phyloP scores from a whole-genome alignment of 495 filamentous ascomycete species.

The Aspergillus ostianus region DNA sequence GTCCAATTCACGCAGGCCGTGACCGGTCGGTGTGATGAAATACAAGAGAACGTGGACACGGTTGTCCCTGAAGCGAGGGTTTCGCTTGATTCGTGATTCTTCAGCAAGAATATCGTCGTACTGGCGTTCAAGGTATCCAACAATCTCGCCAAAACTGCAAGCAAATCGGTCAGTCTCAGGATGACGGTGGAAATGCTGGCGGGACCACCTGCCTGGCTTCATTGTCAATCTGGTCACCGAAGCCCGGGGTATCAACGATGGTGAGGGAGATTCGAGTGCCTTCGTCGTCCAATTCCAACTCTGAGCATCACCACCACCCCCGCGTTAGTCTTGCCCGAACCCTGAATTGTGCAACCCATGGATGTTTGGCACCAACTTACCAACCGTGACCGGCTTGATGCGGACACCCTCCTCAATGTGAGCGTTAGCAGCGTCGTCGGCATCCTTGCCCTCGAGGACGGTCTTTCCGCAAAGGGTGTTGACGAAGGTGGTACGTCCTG shows the following conservation, averaged over 20 bases:
- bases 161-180: slow-evolving; percentile 25
- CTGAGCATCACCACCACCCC: slow-evolving; percentile 39
- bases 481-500: slow-evolving; percentile 97
- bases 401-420: slow-evolving; percentile 95
- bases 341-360: background rate
- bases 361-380: slow-evolving; percentile 51
- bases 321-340: background rate
- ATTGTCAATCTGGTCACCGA: slow-evolving; percentile 99
- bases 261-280: slow-evolving; percentile 97
- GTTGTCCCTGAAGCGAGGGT: slow-evolving; percentile 98
- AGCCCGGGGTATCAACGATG: slow-evolving; percentile 97
- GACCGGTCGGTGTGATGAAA: slow-evolving; percentile 98
- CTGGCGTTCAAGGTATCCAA: slow-evolving; percentile 95
- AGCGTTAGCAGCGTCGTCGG: slow-evolving; percentile 81
- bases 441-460: slow-evolving; percentile 83
- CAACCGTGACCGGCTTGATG: slow-evolving; percentile 98
- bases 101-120: slow-evolving; percentile 99
- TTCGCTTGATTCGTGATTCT: slow-evolving; percentile 99
- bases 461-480: slow-evolving; percentile 97
- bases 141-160: slow-evolving; percentile 88
- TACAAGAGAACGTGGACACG: slow-evolving; percentile 97
- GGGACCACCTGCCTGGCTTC: slow-evolving; percentile 75
- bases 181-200: slow-evolving; percentile 1
- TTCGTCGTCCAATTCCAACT: slow-evolving; percentile 96
- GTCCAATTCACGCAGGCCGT: slow-evolving; percentile 96